These are phyloP conservation scores for Globisporangium cystogenes DNA, from an alignment of 352 stramenopile genomes.

Conservation along the genomic window DNA sequence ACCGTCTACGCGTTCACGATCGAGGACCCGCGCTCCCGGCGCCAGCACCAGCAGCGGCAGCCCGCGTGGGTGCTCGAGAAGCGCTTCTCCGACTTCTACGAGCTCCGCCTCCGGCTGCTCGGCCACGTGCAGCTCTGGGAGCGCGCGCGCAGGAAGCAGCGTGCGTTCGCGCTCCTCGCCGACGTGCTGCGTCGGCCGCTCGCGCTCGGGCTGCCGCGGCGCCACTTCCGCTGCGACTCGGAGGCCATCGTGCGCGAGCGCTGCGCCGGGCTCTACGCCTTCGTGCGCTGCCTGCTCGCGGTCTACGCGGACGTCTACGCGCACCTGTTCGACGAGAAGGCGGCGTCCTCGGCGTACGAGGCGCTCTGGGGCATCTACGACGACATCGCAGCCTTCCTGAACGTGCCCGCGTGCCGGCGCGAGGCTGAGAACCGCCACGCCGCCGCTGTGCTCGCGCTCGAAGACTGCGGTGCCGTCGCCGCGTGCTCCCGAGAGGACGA, in stretches of 20 bases:
- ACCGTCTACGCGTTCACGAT: slow-evolving; percentile 68
- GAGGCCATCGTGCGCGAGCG: slow-evolving; percentile 46
- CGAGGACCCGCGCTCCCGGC: slow-evolving; percentile 24
- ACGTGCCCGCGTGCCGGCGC: slow-evolving; percentile 43
- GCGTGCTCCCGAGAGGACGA: slow-evolving; percentile 9
- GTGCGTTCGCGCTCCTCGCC: slow-evolving; percentile 38
- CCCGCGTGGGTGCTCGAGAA: slow-evolving; percentile 47
- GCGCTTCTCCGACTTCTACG: slow-evolving; percentile 64
- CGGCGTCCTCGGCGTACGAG: slow-evolving; percentile 11
- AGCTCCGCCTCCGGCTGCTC: slow-evolving; percentile 41
- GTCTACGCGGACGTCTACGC: slow-evolving; percentile 59
- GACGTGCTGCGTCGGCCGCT: slow-evolving; percentile 36
- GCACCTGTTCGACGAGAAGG: slow-evolving; percentile 31
- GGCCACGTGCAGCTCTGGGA: slow-evolving; percentile 14
- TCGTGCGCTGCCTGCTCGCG: slow-evolving; percentile 47
- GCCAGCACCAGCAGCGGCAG: slow-evolving; percentile 8
- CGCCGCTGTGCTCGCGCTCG: slow-evolving; percentile 40
- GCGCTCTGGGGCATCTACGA: slow-evolving; percentile 21
- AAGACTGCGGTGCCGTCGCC: slow-evolving; percentile 15
- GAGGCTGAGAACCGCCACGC: slow-evolving; percentile 40
- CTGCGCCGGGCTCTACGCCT: slow-evolving; percentile 35
- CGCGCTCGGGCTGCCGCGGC: slow-evolving; percentile 43
- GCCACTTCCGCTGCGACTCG: slow-evolving; percentile 57
- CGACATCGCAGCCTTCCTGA: slow-evolving; percentile 41
- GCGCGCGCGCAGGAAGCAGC: slow-evolving; percentile 22